phyloP scores from a whole-genome alignment of 441 rosid genomes.

The Gossypium gossypioides region DNA sequence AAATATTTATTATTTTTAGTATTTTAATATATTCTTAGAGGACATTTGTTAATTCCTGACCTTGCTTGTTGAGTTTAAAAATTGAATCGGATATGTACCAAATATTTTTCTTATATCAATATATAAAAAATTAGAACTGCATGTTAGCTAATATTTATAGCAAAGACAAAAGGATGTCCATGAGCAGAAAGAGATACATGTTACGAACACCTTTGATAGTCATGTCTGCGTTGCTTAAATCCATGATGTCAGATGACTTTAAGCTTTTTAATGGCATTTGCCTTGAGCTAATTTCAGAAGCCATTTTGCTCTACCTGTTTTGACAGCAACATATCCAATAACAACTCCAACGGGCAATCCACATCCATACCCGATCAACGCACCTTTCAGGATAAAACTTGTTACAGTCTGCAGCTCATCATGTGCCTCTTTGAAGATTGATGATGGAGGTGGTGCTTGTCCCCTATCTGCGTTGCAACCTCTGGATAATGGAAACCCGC shows the following conservation, averaged over 20 bases:
- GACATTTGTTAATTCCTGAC: no score
- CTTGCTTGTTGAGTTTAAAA: no score
- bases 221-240: not conserved
- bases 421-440: not conserved
- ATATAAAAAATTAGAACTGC: not conserved
- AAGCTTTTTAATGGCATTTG: not conserved
- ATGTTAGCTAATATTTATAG: not conserved
- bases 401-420: not conserved
- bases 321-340: not conserved
- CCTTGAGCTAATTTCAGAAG: not conserved
- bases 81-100: no score
- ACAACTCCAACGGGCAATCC: not conserved
- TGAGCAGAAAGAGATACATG: not conserved
- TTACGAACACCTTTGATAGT: not conserved
- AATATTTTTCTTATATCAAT: no score
- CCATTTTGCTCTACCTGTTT: not conserved
- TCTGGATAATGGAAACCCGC: not conserved
- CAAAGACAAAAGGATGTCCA: not conserved
- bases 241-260: not conserved
- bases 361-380: not conserved
- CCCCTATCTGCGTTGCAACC: not conserved
- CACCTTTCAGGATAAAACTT: not conserved
- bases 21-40: no score
- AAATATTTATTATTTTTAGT: no score
- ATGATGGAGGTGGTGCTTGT: not conserved